Evolutionary conservation across 2,329 filamentous ascomycete species (phyloP).

Genomic region (Aureobasidium sp.): DNA sequence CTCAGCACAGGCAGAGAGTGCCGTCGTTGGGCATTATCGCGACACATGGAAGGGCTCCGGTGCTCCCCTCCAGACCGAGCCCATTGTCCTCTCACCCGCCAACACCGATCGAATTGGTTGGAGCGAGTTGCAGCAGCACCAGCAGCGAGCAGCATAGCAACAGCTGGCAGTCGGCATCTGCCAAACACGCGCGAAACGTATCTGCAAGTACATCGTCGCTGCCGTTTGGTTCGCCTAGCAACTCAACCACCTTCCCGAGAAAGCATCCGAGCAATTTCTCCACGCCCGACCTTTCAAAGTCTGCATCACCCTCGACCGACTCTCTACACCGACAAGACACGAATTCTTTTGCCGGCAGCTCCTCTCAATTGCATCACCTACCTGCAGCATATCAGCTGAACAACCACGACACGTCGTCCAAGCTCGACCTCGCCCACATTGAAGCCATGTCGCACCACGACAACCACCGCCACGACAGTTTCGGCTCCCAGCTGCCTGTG

Average conservation of each 20-base stretch:
- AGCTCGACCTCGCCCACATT: constrained; percentile 3
- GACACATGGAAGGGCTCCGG: neutral
- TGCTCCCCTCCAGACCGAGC: neutral
- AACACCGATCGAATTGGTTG: neutral
- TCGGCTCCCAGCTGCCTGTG: constrained; percentile 16
- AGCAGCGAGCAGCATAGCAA: neutral
- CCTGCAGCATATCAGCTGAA: constrained; percentile 1
- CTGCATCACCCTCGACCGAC: neutral
- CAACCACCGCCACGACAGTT: constrained; percentile 17
- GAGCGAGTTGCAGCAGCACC: neutral
- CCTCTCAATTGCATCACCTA: constrained; percentile 7
- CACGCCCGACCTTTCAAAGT: constrained; percentile 6
- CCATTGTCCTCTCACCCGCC: constrained; percentile 8
- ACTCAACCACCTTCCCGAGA: neutral
- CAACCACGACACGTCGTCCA: constrained; percentile 4
- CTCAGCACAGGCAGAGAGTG: constrained; percentile 1
- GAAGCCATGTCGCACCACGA: neutral
- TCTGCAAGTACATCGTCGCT: constrained; percentile 1
- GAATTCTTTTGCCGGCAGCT: constrained; percentile 5
- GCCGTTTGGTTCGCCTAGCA: constrained; percentile 8
- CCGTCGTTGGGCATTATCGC: neutral
- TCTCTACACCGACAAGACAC: neutral
- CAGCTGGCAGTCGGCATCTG: neutral
- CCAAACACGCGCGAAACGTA: neutral
- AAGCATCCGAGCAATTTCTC: constrained; percentile 10